A percentile compares a stretch with the other conserved stretches of the same genome.
Evolutionary conservation across 805 yeast species (phyloP).

Genomic region (Metschnikowia corniflorae): DNA sequence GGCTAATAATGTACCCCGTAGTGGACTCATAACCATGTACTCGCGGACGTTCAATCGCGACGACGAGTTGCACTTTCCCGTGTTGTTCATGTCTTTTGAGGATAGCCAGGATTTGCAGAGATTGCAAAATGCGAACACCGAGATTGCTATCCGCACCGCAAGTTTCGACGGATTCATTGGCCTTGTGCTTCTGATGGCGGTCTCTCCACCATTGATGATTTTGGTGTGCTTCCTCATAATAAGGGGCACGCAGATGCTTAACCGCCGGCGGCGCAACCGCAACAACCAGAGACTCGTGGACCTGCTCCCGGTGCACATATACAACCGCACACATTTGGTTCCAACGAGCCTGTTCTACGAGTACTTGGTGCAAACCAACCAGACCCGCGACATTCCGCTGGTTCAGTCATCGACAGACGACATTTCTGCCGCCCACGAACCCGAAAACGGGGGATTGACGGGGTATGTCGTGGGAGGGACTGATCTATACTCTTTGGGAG

Average conservation of each 20-base stretch:
- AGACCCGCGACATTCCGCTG: slow-evolving; percentile 19
- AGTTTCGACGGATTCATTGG: slow-evolving; percentile 37
- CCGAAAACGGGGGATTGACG: background rate
- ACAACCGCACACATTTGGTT: slow-evolving; percentile 34
- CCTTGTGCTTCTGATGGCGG: slow-evolving; percentile 37
- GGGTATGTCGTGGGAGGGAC: slow-evolving; percentile 1
- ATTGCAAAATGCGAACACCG: slow-evolving; percentile 13
- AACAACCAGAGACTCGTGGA: slow-evolving; percentile 30
- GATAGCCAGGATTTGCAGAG: slow-evolving; percentile 26
- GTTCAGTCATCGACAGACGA: slow-evolving; percentile 15
- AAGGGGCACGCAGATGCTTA: slow-evolving; percentile 26
- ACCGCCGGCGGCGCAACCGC: slow-evolving; percentile 25
- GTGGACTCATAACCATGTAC: slow-evolving; percentile 54
- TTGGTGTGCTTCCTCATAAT: slow-evolving; percentile 31
- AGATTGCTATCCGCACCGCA: slow-evolving; percentile 28
- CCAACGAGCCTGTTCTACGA: slow-evolving; percentile 22
- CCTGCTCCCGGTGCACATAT: slow-evolving; percentile 37
- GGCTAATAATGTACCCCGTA: slow-evolving; percentile 48
- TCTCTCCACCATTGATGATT: slow-evolving; percentile 41
- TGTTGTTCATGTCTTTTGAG: slow-evolving; percentile 48
- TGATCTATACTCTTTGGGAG: slow-evolving; percentile 6
- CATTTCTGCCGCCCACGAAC: slow-evolving; percentile 2
- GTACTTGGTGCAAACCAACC: slow-evolving; percentile 33
- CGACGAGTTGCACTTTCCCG: slow-evolving; percentile 39
- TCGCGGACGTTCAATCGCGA: slow-evolving; percentile 43